These are phyloP conservation scores for Phycomyces nitens DNA, from an alignment of 192 early-diverging fungal genomes.

Conservation along the genomic window DNA sequence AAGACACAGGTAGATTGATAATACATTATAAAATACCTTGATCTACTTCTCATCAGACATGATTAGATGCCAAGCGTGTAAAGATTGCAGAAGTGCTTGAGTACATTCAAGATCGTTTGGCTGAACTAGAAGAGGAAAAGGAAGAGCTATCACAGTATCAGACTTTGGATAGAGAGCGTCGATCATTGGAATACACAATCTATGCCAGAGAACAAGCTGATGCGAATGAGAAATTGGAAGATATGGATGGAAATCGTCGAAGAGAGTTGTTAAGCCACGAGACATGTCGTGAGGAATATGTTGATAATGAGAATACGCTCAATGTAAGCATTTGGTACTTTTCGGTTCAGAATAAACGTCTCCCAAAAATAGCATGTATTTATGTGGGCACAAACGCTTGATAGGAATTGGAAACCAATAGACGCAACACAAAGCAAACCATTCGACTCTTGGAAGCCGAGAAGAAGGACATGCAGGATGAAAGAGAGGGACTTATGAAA, in stretches of 20 bases:
- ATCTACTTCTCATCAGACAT: conserved; percentile 1
- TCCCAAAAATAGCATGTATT: neutral
- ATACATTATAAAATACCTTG: no score
- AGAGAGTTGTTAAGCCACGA: conserved; percentile 36
- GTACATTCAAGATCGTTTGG: conserved; percentile 84
- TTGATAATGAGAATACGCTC: conserved; percentile 18
- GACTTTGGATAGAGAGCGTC: conserved; percentile 76
- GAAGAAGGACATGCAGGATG: conserved; percentile 66
- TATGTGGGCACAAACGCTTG: neutral
- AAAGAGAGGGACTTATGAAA: conserved; percentile 73
- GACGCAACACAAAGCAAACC: conserved; percentile 58
- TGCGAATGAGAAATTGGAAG: conserved; percentile 72
- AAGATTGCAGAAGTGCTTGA: conserved; percentile 89
- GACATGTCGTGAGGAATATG: conserved; percentile 15
- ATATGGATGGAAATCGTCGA: conserved; percentile 48
- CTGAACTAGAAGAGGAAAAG: conserved; percentile 91
- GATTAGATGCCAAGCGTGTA: conserved; percentile 65
- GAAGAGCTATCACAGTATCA: conserved; percentile 90
- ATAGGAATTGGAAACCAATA: conserved; percentile 43
- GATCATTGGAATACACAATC: conserved; percentile 91
- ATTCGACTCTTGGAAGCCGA: conserved; percentile 66
- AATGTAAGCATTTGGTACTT: conserved; percentile 22
- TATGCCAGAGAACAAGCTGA: conserved; percentile 86
- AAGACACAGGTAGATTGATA: conserved; percentile 70
- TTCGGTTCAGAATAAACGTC: neutral